Evolutionary conservation across 805 yeast species (phyloP).

Genomic region (Diddensiella santjacobensis): DNA sequence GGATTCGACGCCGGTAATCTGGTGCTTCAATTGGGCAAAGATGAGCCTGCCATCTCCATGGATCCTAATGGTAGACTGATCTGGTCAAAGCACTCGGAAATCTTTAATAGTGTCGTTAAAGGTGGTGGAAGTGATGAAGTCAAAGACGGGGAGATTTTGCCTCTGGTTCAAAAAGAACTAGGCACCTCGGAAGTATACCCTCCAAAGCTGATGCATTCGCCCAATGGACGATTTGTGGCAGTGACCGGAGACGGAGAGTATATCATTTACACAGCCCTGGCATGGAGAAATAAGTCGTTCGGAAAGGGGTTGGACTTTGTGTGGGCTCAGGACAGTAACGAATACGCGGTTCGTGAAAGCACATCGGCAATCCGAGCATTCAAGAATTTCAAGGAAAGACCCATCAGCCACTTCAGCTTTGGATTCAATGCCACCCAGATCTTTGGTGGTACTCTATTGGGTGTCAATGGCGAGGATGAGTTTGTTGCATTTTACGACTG

Average conservation of each 20-base stretch:
- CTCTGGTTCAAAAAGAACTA: conserved; percentile 79
- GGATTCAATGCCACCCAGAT: conserved; percentile 58
- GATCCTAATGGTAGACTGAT: conserved; percentile 89
- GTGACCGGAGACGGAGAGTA: conserved; percentile 98
- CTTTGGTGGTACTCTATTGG: conserved; percentile 84
- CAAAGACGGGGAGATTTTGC: conserved; percentile 77
- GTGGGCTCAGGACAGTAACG: conserved; percentile 90
- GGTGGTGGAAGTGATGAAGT: conserved; percentile 49
- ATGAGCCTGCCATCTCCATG: conserved; percentile 90
- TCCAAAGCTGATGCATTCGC: conserved; percentile 80
- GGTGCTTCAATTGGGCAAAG: conserved; percentile 86
- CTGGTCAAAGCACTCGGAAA: conserved; percentile 88
- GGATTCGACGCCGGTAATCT: conserved; percentile 95
- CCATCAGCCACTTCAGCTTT: conserved; percentile 59
- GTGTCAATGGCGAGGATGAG: conserved; percentile 70
- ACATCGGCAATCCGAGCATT: conserved; percentile 61
- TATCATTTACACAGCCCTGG: conserved; percentile 91
- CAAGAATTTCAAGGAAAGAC: conserved; percentile 80
- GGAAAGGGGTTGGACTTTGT: conserved; percentile 88
- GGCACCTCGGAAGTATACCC: conserved; percentile 96
- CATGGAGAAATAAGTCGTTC: conserved; percentile 95
- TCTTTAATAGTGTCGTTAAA: conserved; percentile 76
- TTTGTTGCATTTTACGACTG: conserved; percentile 89
- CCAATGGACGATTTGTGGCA: conserved; percentile 95
- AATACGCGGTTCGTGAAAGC: conserved; percentile 78